phyloP scores from a whole-genome alignment of 371 early-diverging fungal genomes.

The Funneliformis caledonium region DNA sequence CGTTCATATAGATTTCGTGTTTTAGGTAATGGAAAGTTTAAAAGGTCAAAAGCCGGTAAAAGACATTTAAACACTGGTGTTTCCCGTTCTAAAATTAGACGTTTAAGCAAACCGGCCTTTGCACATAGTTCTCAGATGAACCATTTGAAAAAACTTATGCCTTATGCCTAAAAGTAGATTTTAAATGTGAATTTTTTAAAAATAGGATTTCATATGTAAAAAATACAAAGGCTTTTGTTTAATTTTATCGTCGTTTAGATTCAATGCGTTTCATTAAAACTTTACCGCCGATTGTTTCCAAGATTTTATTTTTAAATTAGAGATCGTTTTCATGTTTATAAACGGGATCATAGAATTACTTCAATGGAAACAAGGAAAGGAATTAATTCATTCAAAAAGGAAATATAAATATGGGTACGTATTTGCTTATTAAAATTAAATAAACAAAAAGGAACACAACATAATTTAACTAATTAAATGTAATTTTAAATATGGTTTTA shows the following conservation, averaged over 20 bases:
- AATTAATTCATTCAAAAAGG: background rate
- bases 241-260: background rate
- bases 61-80: conserved; percentile 51
- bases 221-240: too few relatives aligned
- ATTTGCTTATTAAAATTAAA: background rate
- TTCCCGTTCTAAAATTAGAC: conserved; percentile 48
- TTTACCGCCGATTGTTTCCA: background rate
- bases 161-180: conserved; percentile 42
- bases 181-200: background rate
- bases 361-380: background rate
- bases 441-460: background rate
- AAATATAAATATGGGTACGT: background rate
- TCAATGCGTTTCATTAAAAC: background rate
- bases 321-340: too few relatives aligned
- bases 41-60: conserved; percentile 51
- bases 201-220: background rate
- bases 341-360: background rate
- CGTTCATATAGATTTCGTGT: conserved; percentile 45
- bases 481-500: background rate
- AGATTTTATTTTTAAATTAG: background rate
- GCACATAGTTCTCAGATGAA: conserved; percentile 46
- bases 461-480: background rate
- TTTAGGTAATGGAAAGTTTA: conserved; percentile 49
- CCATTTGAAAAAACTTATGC: conserved; percentile 49
- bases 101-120: conserved; percentile 44